These are phyloP conservation scores for Plasmodium vinckei DNA, from an alignment of 169 alveolate genomes.

Conservation along the genomic window DNA sequence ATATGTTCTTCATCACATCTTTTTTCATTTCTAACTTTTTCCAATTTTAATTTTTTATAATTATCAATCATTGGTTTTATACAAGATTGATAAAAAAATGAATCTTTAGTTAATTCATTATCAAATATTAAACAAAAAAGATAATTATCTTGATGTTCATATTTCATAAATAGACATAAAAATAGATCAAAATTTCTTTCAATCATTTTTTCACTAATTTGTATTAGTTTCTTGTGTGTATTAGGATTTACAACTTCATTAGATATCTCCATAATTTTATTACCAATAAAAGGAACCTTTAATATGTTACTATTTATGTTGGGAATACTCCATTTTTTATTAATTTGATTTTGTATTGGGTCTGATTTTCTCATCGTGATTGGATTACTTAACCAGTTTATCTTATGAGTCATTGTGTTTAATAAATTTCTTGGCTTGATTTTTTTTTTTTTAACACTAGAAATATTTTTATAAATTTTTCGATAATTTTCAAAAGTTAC, in stretches of 20 bases:
- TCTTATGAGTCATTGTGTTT: no score
- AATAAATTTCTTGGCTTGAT: not conserved
- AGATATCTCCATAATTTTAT: not conserved
- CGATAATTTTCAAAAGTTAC: not conserved
- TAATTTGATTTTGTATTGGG: no score
- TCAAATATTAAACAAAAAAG: slow-evolving; percentile 51
- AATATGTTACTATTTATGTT: not conserved
- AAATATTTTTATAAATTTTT: not conserved
- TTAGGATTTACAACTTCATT: slow-evolving; percentile 3
- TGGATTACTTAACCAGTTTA: no score
- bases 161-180: slow-evolving; percentile 54
- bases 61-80: slow-evolving; percentile 64
- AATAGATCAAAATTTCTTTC: slow-evolving; percentile 51
- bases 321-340: not conserved
- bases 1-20: not conserved
- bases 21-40: slow-evolving; percentile 39
- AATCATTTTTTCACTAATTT: slow-evolving; percentile 21
- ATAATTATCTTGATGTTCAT: slow-evolving; percentile 33
- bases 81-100: slow-evolving; percentile 41
- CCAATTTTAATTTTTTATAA: slow-evolving; percentile 42
- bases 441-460: not conserved
- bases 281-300: not conserved
- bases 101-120: slow-evolving; percentile 44
- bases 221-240: slow-evolving; percentile 32
- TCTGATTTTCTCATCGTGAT: no score